Conservation (phyloP, 805 yeast species). For the Hanseniaspora jakobsenii region DNA sequence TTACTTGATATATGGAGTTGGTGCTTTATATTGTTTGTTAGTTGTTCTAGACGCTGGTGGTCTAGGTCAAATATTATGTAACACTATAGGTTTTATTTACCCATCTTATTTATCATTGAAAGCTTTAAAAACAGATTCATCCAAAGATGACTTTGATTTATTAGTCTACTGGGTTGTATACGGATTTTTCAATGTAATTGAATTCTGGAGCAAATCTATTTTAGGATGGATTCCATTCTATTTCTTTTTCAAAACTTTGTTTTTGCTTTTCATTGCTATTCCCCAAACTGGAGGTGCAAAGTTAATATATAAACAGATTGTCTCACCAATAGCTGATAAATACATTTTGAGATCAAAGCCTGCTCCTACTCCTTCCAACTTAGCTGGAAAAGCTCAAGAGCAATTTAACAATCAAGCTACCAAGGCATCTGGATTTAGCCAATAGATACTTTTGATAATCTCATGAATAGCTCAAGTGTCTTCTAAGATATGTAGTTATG, state of each 20-base stretch:
- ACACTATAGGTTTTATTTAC: conserved; percentile 77
- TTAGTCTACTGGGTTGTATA: conserved; percentile 98
- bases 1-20: conserved; percentile 61
- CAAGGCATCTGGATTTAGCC: conserved; percentile 21
- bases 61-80: conserved; percentile 84
- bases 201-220: conserved; percentile 90
- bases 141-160: conserved; percentile 72
- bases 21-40: conserved; percentile 55
- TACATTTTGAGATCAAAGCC: conserved; percentile 22
- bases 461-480: too few species aligned
- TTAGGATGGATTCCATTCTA: conserved; percentile 94
- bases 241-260: conserved; percentile 82
- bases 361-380: background rate
- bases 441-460: too few species aligned
- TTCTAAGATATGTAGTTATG: too few species aligned
- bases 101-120: conserved; percentile 82
- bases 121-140: conserved; percentile 62
- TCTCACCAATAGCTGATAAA: conserved; percentile 51
- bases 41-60: conserved; percentile 89
- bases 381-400: conserved; percentile 46
- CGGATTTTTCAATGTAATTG: conserved; percentile 78
- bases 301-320: conserved; percentile 47
- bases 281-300: conserved; percentile 84
- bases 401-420: conserved; percentile 19
- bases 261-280: conserved; percentile 75